Evolutionary conservation across 2,329 filamentous ascomycete genomes (phyloP).

Genomic region (Beauveria sp.): DNA sequence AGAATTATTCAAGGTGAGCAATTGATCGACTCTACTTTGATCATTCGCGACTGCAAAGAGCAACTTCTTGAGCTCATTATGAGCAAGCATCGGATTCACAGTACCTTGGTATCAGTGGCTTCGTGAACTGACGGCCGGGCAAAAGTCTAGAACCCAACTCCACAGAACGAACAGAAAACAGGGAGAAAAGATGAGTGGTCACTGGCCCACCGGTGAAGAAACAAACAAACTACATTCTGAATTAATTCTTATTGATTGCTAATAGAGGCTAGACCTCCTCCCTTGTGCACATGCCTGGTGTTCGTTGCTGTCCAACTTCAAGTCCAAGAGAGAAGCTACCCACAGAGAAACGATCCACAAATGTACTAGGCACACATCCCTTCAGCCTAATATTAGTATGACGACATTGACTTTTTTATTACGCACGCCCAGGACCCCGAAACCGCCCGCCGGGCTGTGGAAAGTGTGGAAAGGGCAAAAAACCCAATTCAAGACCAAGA

Average conservation of each 20-base stretch:
- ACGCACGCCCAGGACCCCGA: not conserved
- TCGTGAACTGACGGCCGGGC: no score
- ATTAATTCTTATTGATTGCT: not conserved
- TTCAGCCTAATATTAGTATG: not conserved
- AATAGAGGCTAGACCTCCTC: not conserved
- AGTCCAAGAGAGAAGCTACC: not conserved
- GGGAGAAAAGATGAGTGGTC: not conserved
- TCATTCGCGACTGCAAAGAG: not conserved
- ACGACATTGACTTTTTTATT: conserved; percentile 1
- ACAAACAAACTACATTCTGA: not conserved
- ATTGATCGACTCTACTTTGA: not conserved
- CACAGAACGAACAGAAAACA: not conserved
- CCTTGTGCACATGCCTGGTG: not conserved
- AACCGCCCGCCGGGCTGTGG: not conserved
- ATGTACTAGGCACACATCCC: not conserved
- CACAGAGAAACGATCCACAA: not conserved
- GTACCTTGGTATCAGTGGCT: not conserved
- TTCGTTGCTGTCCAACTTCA: not conserved
- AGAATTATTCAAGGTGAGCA: not conserved
- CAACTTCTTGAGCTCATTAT: not conserved
- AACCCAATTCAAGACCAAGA: not conserved
- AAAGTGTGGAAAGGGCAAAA: not conserved
- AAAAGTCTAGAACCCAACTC: not conserved
- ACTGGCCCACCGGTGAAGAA: not conserved
- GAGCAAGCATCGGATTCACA: not conserved